Evolutionary conservation across 495 filamentous ascomycete genomes (phyloP), one percentile per base, ranked within the genome.

Genomic region (Sabuloglossum arenarium): DNA sequence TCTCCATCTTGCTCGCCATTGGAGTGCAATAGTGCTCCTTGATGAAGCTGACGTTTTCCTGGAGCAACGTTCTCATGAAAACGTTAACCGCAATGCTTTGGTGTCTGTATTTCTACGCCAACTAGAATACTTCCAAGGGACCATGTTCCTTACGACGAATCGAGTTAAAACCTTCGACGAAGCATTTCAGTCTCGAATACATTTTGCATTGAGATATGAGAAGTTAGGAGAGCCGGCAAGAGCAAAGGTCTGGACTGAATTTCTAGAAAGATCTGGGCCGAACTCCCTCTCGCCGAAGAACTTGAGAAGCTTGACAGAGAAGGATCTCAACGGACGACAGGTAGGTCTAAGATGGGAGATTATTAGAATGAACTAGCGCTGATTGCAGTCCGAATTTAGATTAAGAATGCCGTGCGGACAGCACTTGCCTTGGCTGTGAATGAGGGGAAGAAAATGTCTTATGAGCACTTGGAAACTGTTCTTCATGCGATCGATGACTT

Each of bases 71-170:
- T 25, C 23, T 31, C n/a, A 19, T 29, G 9, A 54, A 19, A 19
- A 54, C 29, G 10, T 25, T 27, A 27, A 24, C 23, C 6, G n/a
- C 9, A 54, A 54, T 54, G 21, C 9, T 29, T 29, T 54, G 9
- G 51, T 54, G 10, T 25, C 51, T 21, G 71, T 73, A 5, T 76
- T 77, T 64, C 68, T 75, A 2, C 71, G 70, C 9, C 64, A 67
- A 1, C 67, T 77, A 10, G 72, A 76, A 59, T 77, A 76, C 64
- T 76, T 73, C 63, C 61, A 68, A 45, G 74, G 71, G 8, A 63
- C 75, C 37, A 59, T 76, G 1, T 71, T 76, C 64, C 67, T 77
- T 16, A 77, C 73, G 11, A 75, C 74, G 3, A 79, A 77, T 61
- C 68, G 73, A 14, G 62, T 74, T 9, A 63, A 63, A 16, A 63